Percentiles rank a stretch among this genome's conserved stretches.
phyloP scores from a whole-genome alignment of 257 asterid genomes.

The Perilla frutescens region DNA sequence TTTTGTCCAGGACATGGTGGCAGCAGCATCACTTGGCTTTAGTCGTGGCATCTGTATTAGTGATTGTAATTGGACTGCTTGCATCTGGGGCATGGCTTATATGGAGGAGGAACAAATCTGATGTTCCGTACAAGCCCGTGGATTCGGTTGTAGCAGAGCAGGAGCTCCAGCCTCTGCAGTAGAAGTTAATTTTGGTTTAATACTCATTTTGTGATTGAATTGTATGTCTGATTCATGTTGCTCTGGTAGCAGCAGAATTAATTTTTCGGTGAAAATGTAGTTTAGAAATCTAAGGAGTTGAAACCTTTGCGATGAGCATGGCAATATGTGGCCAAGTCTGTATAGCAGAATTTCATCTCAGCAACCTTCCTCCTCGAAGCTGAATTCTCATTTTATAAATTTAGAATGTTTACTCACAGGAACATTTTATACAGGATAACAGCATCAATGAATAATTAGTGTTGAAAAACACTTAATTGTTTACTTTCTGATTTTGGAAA shows the following conservation, averaged over 20 bases:
- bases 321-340: constrained; percentile 23
- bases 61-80: constrained; percentile 55
- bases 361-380: constrained; percentile 14
- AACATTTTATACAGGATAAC: constrained; percentile 6
- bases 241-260: constrained; percentile 32
- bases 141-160: constrained; percentile 78
- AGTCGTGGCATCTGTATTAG: constrained; percentile 38
- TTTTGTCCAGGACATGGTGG: constrained; percentile 67
- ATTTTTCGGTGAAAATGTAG: constrained; percentile 30
- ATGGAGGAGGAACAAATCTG: constrained; percentile 53
- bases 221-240: constrained; percentile 32
- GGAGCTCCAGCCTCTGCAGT: constrained; percentile 92
- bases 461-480: constrained; percentile 1
- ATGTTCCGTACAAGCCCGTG: constrained; percentile 74
- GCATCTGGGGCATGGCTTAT: constrained; percentile 70
- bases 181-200: constrained; percentile 30
- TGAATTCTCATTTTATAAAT: constrained; percentile 23
- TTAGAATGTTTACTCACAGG: constrained; percentile 23
- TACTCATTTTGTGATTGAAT: constrained; percentile 16
- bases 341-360: constrained; percentile 36
- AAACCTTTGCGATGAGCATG: constrained; percentile 11
- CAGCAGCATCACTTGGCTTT: constrained; percentile 48
- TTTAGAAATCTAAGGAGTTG: constrained; percentile 29
- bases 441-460: constrained; percentile 25
- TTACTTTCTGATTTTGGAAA: too few species aligned